Evolutionary conservation across 1,284 basidiomycete genomes (phyloP), one percentile per base, ranked within the genome.

Genomic region (Leccinum pseudoinsigne): DNA sequence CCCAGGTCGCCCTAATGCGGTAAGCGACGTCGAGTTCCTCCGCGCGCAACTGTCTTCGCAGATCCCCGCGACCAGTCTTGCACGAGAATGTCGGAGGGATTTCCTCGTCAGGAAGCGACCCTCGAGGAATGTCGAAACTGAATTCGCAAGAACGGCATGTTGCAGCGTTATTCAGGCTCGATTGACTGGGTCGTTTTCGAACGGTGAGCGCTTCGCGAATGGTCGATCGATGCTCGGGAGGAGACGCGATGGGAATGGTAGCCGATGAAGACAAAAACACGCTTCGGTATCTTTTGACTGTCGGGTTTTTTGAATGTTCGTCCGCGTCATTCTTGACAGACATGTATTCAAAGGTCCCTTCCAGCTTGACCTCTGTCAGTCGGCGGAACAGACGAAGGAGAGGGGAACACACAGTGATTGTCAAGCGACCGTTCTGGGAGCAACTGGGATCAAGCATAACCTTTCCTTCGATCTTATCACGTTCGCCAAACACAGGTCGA

Each of bases 281-380:
- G 68, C 88, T 84, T 69, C 80, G 81, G 63, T 79, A 78, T 62
- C 75, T 77, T 51, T 76, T 75, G 23, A 75, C 51, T 56, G 61
- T 59, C 34, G 67, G 68, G 14, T 62, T 60, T 64, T 67, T 62
- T 60, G 66, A 51, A 62, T 70, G 62, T 21, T 67, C 64, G n/a
- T 68, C 68, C 8, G 71, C 68, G 31, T 76, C 72, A 47, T 71
- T 68, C 28, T 74, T 67, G 28, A 76, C 68, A 26, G 78, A 78
- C 58, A 74, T 71, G 70, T 84, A 87, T n/a, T 78, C 76, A 69
- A 90, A 87, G 7, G 79, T 72, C 11, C 88, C 88, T 76, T 89
- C 86, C 63, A 90, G 76, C 88, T 90, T 50, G 23, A 64, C 10
- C 21, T 57, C 56, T 26, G 56, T 68, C 56, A 63, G 59, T 34